A percentile compares a stretch with the other conserved stretches of the same genome.
Evolutionary conservation across 352 stramenopile species (phyloP).

Genomic region (Globisporangium spinosum): DNA sequence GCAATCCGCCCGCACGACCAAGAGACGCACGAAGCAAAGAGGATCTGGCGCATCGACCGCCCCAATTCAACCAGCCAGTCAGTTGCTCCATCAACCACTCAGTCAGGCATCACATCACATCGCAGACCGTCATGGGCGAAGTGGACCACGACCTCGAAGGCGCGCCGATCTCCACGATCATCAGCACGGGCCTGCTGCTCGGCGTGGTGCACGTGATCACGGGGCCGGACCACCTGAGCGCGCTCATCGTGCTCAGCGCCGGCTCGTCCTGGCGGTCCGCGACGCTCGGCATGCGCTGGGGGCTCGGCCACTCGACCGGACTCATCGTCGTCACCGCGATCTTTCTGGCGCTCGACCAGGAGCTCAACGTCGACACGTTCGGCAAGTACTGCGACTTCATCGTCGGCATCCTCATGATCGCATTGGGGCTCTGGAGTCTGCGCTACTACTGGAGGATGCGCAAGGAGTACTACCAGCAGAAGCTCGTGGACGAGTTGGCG

Average conservation of each 20-base stretch:
- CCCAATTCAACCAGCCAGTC: neutral
- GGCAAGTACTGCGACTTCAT: constrained; percentile 52
- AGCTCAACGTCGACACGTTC: constrained; percentile 37
- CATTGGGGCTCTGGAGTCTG: constrained; percentile 38
- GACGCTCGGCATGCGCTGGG: constrained; percentile 83
- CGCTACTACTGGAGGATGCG: constrained; percentile 39
- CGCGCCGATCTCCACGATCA: constrained; percentile 35
- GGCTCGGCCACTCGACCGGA: constrained; percentile 71
- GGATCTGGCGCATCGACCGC: neutral
- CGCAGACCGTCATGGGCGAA: constrained; percentile 26
- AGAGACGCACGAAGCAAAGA: neutral
- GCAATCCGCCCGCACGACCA: neutral
- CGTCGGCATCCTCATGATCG: constrained; percentile 59
- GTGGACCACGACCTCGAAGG: constrained; percentile 31
- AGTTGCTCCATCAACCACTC: neutral
- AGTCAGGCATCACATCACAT: neutral
- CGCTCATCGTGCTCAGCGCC: constrained; percentile 76
- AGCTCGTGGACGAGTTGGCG: constrained; percentile 6
- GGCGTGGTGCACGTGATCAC: constrained; percentile 59
- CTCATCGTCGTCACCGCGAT: constrained; percentile 65
- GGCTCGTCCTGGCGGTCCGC: constrained; percentile 70
- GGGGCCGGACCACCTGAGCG: constrained; percentile 85
- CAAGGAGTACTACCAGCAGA: constrained; percentile 30
- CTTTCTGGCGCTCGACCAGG: constrained; percentile 49
- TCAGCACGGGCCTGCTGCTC: constrained; percentile 47